phyloP scores from a whole-genome alignment of 2,329 filamentous ascomycete genomes.

The Pseudocercospora cruenta region DNA sequence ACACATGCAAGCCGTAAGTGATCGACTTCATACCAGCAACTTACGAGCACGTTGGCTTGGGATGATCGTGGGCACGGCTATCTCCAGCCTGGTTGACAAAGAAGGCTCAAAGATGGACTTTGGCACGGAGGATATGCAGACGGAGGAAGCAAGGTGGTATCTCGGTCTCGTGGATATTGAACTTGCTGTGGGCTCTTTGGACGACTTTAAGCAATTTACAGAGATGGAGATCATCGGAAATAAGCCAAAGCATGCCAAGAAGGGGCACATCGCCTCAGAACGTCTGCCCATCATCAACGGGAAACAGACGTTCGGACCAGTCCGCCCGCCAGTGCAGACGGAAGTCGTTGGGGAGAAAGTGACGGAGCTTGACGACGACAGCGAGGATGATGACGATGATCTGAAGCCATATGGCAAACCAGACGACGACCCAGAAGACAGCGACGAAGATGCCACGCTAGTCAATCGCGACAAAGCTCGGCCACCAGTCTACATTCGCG shows the following conservation, averaged over 20 bases:
- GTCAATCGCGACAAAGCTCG: slow-evolving; percentile 80
- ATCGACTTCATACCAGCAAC: slow-evolving; percentile 78
- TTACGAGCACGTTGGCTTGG: slow-evolving; percentile 77
- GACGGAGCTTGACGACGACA: slow-evolving; percentile 34
- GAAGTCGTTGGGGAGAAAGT: slow-evolving; percentile 40
- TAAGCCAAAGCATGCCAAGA: background rate
- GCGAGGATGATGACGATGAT: slow-evolving; percentile 62
- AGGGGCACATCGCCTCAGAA: background rate
- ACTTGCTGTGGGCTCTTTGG: slow-evolving; percentile 65
- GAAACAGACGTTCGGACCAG: slow-evolving; percentile 38
- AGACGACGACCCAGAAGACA: slow-evolving; percentile 85
- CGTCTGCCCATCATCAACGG: slow-evolving; percentile 32
- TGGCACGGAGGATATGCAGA: slow-evolving; percentile 76
- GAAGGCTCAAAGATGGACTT: slow-evolving; percentile 77
- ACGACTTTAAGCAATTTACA: slow-evolving; percentile 49
- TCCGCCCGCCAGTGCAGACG: slow-evolving; percentile 33
- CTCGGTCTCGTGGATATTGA: slow-evolving; percentile 65
- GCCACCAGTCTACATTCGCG: slow-evolving; percentile 87
- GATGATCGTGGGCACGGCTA: slow-evolving; percentile 80
- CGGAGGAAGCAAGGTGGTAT: slow-evolving; percentile 75
- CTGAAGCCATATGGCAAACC: slow-evolving; percentile 81
- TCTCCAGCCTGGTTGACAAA: slow-evolving; percentile 66
- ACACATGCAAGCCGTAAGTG: slow-evolving; percentile 81
- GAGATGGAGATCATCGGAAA: slow-evolving; percentile 20
- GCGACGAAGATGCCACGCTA: slow-evolving; percentile 88